Conservation (phyloP, 2,329 filamentous ascomycete species). For the Penicillium carneum region DNA sequence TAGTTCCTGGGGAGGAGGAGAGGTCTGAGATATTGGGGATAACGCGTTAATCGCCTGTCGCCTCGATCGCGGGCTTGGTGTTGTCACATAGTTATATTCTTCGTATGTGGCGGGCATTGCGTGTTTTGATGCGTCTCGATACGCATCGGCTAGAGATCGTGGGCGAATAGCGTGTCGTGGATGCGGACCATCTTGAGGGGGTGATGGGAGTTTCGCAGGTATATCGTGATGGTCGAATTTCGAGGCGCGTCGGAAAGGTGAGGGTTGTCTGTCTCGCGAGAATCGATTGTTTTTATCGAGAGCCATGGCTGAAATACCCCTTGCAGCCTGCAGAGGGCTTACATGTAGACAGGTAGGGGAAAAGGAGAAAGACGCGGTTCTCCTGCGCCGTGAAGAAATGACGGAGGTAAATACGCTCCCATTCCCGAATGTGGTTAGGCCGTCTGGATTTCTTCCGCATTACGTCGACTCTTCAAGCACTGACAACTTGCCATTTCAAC, state of each 20-base stretch:
- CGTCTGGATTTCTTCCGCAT: constrained; percentile 13
- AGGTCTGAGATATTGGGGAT: constrained; percentile 45
- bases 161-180: constrained; percentile 47
- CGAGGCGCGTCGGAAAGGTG: constrained; percentile 45
- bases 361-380: constrained; percentile 6
- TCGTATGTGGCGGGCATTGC: constrained; percentile 27
- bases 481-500: not conserved
- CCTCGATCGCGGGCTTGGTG: constrained; percentile 44
- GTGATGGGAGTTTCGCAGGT: constrained; percentile 41
- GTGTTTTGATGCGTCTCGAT: constrained; percentile 47
- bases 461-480: not conserved
- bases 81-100: constrained; percentile 28
- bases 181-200: constrained; percentile 39
- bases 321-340: constrained; percentile 21
- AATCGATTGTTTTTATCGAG: constrained; percentile 40
- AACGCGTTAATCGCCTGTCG: constrained; percentile 34
- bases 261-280: constrained; percentile 39
- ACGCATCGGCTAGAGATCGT: constrained; percentile 51
- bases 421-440: constrained; percentile 35
- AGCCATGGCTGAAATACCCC: constrained; percentile 39
- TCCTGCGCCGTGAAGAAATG: constrained; percentile 4
- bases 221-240: constrained; percentile 40
- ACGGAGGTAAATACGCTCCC: constrained; percentile 29
- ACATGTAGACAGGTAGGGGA: constrained; percentile 8
- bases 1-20: constrained; percentile 51